phyloP scores from a whole-genome alignment of 2,329 filamentous ascomycete genomes.

The Davidsoniella virescens region DNA sequence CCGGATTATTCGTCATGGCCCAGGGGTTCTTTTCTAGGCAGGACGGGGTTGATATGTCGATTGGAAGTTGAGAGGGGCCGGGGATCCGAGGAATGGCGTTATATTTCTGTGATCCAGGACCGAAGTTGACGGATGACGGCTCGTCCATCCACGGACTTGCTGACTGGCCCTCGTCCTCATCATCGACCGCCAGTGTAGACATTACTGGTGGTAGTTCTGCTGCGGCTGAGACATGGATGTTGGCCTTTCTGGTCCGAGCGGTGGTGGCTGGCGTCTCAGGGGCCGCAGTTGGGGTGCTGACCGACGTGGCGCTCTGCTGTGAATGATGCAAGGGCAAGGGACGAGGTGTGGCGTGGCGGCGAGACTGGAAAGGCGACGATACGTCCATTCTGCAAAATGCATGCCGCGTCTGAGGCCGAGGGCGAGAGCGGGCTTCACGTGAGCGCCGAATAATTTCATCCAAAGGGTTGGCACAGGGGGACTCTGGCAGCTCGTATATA shows the following conservation, averaged over 20 bases:
- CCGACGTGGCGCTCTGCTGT: constrained; percentile 6
- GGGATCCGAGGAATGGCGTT: constrained; percentile 7
- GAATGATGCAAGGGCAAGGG: not conserved
- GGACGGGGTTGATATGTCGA: constrained; percentile 8
- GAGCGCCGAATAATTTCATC: constrained; percentile 2
- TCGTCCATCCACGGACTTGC: constrained; percentile 12
- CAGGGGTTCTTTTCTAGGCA: constrained; percentile 9
- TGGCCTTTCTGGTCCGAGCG: constrained; percentile 9
- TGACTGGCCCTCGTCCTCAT: not conserved
- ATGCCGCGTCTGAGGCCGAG: not conserved
- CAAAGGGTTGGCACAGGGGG: constrained; percentile 5
- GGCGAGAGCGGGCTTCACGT: not conserved
- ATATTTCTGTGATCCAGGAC: constrained; percentile 1
- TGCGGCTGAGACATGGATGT: constrained; percentile 7
- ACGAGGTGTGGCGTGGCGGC: not conserved
- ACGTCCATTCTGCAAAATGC: not conserved
- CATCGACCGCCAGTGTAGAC: not conserved
- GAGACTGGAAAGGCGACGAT: not conserved
- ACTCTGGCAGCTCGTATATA: constrained; percentile 10
- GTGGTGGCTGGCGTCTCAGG: constrained; percentile 13
- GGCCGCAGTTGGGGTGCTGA: not conserved
- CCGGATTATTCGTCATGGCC: constrained; percentile 2
- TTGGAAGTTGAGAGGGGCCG: constrained; percentile 10
- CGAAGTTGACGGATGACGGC: constrained; percentile 11
- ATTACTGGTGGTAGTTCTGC: not conserved